A percentile compares a stretch with the other conserved stretches of the same genome.
phyloP scores from a whole-genome alignment of 768 basidiomycete species.

The Mycena galopus region DNA sequence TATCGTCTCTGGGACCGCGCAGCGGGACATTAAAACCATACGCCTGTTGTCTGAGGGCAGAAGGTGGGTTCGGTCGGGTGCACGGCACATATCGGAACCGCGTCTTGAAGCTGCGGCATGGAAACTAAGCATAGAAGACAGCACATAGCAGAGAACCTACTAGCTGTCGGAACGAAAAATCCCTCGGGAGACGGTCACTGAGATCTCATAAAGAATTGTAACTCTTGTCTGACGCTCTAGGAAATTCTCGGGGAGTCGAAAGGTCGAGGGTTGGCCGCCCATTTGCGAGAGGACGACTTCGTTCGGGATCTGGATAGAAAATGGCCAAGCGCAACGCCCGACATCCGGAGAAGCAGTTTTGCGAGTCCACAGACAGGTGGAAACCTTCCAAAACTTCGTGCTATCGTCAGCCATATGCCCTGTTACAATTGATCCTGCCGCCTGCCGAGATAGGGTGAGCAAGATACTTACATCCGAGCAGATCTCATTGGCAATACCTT shows the following conservation, averaged over 20 bases:
- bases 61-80: constrained; percentile 2
- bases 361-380: constrained; percentile 3
- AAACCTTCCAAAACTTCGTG: not conserved
- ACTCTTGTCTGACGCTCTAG: constrained; percentile 12
- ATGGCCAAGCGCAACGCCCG: constrained; percentile 1
- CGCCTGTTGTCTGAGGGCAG: not conserved
- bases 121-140: not conserved
- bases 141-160: not conserved
- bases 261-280: not conserved
- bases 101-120: constrained; percentile 8
- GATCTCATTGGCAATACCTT: not conserved
- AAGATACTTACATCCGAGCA: not conserved
- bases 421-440: constrained; percentile 1
- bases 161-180: not conserved
- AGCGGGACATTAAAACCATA: not conserved
- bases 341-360: not conserved
- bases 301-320: constrained; percentile 12
- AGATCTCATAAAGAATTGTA: constrained; percentile 17
- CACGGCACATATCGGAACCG: constrained; percentile 21
- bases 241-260: constrained; percentile 12
- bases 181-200: not conserved
- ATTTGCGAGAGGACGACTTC: not conserved
- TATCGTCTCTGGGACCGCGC: not conserved
- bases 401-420: constrained; percentile 11
- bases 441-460: not conserved